A percentile compares a stretch with the other conserved stretches of the same genome.
Evolutionary conservation across 257 asterid species (phyloP).

Genomic region (Nicotiana obtusifolia): DNA sequence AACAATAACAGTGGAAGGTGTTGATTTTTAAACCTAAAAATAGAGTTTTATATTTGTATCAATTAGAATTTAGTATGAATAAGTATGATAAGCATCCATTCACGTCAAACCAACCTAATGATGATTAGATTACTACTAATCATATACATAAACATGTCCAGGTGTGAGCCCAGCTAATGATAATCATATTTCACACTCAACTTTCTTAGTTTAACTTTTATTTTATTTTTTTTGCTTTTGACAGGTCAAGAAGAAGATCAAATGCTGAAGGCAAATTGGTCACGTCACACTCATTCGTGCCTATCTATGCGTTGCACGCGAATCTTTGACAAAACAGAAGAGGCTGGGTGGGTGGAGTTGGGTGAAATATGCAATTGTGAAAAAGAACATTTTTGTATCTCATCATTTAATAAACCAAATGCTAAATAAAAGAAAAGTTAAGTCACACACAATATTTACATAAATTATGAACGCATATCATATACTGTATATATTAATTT

Average conservation of each 20-base stretch:
- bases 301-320: constrained; percentile 38
- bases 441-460: neutral
- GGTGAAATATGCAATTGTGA: neutral
- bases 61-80: neutral
- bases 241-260: constrained; percentile 7
- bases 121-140: constrained; percentile 16
- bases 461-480: neutral
- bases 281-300: constrained; percentile 29
- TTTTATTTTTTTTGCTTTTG: neutral
- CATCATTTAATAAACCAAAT: constrained; percentile 21
- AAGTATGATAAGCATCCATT: neutral
- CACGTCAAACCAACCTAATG: constrained; percentile 14
- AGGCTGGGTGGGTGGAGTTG: constrained; percentile 15
- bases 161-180: neutral
- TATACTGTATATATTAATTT: neutral
- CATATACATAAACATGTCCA: constrained; percentile 3
- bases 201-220: neutral
- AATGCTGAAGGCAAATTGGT: constrained; percentile 21
- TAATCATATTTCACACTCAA: neutral
- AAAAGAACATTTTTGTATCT: neutral
- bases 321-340: constrained; percentile 31
- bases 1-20: constrained; percentile 15
- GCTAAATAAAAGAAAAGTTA: neutral
- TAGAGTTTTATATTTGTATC: neutral
- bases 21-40: neutral